Conservation (phyloP, 2,329 filamentous ascomycete species). For the Drechslera avenae region DNA sequence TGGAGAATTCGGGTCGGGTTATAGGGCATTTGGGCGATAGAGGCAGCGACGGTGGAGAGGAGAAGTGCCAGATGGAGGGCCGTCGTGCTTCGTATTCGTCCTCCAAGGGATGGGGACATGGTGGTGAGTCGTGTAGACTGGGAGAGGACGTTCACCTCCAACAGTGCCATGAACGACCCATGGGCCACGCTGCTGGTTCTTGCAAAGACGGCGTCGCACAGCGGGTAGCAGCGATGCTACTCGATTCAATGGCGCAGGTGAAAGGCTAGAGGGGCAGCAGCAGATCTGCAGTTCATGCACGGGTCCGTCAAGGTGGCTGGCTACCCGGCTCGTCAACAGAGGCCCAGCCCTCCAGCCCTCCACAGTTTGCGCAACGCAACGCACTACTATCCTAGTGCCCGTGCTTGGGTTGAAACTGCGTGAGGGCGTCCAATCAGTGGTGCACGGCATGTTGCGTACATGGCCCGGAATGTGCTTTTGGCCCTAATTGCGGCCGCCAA, state of each 20-base stretch:
- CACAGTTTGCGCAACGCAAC: constrained; percentile 31
- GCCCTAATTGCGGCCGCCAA: neutral
- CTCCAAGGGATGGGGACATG: constrained; percentile 8
- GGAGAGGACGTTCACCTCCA: constrained; percentile 31
- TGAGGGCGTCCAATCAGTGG: constrained; percentile 18
- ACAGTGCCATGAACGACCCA: constrained; percentile 20
- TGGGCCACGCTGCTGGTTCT: constrained; percentile 17
- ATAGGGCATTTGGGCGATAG: constrained; percentile 68
- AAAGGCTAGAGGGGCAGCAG: constrained; percentile 20
- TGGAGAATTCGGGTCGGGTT: constrained; percentile 75
- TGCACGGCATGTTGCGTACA: neutral
- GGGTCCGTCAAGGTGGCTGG: constrained; percentile 35
- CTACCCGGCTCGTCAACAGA: constrained; percentile 43
- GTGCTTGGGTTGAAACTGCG: constrained; percentile 17
- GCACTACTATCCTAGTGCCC: constrained; percentile 18
- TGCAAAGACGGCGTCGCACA: neutral
- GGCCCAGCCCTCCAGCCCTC: constrained; percentile 29
- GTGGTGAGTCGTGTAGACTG: constrained; percentile 2
- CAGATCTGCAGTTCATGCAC: constrained; percentile 45
- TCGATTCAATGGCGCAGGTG: constrained; percentile 8
- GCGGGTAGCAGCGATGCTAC: constrained; percentile 13
- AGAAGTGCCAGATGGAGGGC: neutral
- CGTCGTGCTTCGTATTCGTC: constrained; percentile 1
- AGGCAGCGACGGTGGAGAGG: constrained; percentile 3
- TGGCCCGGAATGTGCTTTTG: constrained; percentile 1